phyloP scores from a whole-genome alignment of 2,329 filamentous ascomycete genomes.

The Colletotrichum musicola region DNA sequence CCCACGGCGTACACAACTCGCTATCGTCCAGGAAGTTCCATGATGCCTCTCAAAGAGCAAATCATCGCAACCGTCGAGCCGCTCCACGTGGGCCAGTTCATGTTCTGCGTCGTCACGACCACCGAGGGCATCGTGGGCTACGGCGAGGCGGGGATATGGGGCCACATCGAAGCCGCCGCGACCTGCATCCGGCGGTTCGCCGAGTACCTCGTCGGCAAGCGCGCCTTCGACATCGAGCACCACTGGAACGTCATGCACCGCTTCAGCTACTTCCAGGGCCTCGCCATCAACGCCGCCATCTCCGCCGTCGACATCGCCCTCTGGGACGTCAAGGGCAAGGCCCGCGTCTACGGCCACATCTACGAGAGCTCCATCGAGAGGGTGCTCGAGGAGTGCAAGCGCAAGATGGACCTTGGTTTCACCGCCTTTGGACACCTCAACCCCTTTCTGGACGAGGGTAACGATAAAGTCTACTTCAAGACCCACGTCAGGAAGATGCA shows the following conservation, averaged over 20 bases:
- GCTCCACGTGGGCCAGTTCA: background rate
- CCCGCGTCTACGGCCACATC: constrained; percentile 32
- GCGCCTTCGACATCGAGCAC: constrained; percentile 29
- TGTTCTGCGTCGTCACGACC: constrained; percentile 44
- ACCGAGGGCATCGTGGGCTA: background rate
- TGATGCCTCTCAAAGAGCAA: background rate
- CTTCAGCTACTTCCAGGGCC: constrained; percentile 38
- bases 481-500: constrained; percentile 23
- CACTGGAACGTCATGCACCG: constrained; percentile 40
- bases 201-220: constrained; percentile 3
- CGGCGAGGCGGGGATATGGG: constrained; percentile 1
- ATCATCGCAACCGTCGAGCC: background rate
- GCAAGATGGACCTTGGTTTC: constrained; percentile 14
- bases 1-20: too few species aligned
- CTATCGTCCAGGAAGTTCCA: too few species aligned
- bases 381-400: constrained; percentile 18
- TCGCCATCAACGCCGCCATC: constrained; percentile 37
- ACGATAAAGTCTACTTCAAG: constrained; percentile 19
- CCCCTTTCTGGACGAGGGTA: constrained; percentile 17
- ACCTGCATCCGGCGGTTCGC: constrained; percentile 21
- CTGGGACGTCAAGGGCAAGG: constrained; percentile 27
- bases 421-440: constrained; percentile 20
- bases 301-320: constrained; percentile 37
- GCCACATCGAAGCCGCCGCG: constrained; percentile 15
- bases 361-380: constrained; percentile 20